Evolutionary conservation across 805 yeast genomes (phyloP), one percentile per base, ranked within the genome.

Genomic region (Lachancea fermentati): DNA sequence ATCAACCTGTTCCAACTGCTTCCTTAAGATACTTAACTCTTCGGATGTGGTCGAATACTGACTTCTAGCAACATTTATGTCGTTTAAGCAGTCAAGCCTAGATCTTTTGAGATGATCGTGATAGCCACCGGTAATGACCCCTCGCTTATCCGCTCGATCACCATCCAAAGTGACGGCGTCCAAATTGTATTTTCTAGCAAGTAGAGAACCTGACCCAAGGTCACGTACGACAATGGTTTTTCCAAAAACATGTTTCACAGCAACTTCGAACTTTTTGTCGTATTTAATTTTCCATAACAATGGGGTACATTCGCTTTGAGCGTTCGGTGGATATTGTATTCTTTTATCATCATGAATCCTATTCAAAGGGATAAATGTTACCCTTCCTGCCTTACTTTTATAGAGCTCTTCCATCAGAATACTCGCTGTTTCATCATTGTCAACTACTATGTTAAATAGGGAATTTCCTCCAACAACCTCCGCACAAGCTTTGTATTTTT

Each of bases 151-250:
- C 36, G 86, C 86, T 48, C 86, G 70, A 57, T 93, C 97, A 50
- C 98, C 98, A 59, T 86, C 95, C 13, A 91, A 65, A 0, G 98
- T 93, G 12, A 93, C 83, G 1, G 95, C 85, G 50, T 76, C 79
- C 17, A 89, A 63, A 22, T 76, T 74, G 57, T 69, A 75, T 7
- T 66, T 61, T 34, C 75, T 74, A 0, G 95, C 79, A 19, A 84
- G 64, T 49, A 78, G 81, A 2, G 80, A 69, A 3, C 95, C 95
- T 22, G 71, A 69, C 35, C 73, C 79, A 34, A 91, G 63, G 46
- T 81, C 78, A 42, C 75, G 72, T 39, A 89, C 81, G 1, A 93
- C 89, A 31, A 89, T 75, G 0, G 93, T 78, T 51, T 72, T 79
- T 16, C 94, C 91, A 63, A 88, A 89, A 1, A 89, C 78, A 48